Evolutionary conservation across 768 basidiomycete genomes (phyloP).

Genomic region (Pleurotus cornucopiae): DNA sequence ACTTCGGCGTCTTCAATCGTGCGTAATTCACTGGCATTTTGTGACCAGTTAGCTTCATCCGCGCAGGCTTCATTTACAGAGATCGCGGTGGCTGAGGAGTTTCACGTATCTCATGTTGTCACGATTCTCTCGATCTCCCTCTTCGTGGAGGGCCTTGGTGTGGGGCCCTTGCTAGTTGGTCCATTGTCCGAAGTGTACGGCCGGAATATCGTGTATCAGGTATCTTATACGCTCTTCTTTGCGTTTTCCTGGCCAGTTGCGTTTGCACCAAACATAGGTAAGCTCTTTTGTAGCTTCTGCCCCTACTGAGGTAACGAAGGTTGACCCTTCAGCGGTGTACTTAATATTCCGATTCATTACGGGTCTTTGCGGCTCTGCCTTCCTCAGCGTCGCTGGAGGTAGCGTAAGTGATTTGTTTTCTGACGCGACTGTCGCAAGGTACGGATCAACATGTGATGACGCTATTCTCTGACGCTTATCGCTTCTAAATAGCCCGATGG

Average conservation of each 20-base stretch:
- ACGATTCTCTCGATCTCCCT: constrained; percentile 52
- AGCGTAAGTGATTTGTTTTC: constrained; percentile 53
- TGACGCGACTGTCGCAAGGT: constrained; percentile 58
- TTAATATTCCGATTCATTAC: constrained; percentile 55
- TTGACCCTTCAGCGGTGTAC: constrained; percentile 39
- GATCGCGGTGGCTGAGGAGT: constrained; percentile 44
- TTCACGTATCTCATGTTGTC: constrained; percentile 42
- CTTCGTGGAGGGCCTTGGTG: constrained; percentile 55
- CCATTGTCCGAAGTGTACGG: constrained; percentile 59
- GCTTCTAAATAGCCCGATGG: constrained; percentile 36
- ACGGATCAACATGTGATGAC: constrained; percentile 17
- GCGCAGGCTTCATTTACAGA: constrained; percentile 61
- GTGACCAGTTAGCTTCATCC: no score
- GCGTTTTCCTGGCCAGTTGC: constrained; percentile 67
- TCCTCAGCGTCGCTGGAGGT: constrained; percentile 55
- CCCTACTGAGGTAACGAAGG: background rate
- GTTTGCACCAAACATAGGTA: constrained; percentile 65
- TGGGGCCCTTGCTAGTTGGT: constrained; percentile 53
- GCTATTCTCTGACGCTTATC: background rate
- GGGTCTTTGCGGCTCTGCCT: constrained; percentile 52
- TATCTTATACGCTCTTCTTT: constrained; percentile 59
- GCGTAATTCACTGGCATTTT: constrained; percentile 15
- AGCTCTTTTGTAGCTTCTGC: constrained; percentile 14
- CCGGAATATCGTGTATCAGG: constrained; percentile 56
- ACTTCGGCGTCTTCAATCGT: constrained; percentile 57